Evolutionary conservation across 2,329 filamentous ascomycete species (phyloP).

Genomic region (Orbilia quercus): DNA sequence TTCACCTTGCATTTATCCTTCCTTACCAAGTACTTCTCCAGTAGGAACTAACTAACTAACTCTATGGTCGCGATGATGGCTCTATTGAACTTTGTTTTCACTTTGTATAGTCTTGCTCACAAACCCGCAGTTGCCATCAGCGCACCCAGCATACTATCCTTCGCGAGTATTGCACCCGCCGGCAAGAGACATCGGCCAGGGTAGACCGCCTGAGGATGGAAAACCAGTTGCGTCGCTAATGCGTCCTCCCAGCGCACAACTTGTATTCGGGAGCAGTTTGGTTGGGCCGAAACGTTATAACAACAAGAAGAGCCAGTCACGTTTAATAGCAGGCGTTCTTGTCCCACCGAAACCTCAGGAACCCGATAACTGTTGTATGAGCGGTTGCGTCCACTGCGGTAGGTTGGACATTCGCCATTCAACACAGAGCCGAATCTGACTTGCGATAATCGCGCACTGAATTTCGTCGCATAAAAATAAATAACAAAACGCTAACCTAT

Average conservation of each 20-base stretch:
- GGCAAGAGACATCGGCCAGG: too few species aligned
- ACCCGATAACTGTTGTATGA: conserved; percentile 99
- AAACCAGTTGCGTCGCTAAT: too few species aligned
- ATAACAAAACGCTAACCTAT: not conserved
- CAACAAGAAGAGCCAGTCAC: conserved; percentile 71
- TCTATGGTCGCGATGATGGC: not conserved
- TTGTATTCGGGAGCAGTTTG: conserved; percentile 84
- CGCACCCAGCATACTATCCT: conserved; percentile 56
- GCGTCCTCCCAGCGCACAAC: conserved; percentile 65
- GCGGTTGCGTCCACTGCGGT: conserved; percentile 95
- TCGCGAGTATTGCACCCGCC: not conserved
- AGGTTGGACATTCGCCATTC: conserved; percentile 73
- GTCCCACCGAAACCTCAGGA: conserved; percentile 87
- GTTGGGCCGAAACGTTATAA: conserved; percentile 76
- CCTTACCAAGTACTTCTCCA: too few species aligned
- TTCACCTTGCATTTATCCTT: not conserved
- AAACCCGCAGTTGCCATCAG: conserved; percentile 56
- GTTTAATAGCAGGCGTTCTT: conserved; percentile 78
- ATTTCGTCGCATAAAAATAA: not conserved
- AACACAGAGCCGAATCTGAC: not conserved
- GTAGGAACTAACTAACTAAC: conserved; percentile 2
- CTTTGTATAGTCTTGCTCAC: conserved; percentile 56
- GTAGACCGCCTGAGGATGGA: too few species aligned
- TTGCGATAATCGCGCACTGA: not conserved
- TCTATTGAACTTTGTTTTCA: not conserved